phyloP scores from a whole-genome alignment of 306 rosid species.

The Chamaecrista fasciculata region DNA sequence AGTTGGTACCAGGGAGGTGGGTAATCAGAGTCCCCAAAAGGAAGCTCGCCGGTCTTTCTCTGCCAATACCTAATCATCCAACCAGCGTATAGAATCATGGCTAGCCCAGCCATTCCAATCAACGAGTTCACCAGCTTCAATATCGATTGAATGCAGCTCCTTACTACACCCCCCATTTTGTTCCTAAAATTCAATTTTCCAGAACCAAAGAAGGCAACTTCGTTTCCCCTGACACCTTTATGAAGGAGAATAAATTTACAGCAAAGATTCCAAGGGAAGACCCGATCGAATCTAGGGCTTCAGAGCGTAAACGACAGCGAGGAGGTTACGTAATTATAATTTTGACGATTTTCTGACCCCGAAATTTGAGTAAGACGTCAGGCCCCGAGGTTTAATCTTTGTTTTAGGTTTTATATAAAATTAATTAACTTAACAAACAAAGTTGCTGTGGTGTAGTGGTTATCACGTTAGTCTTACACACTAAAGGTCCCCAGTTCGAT shows the following conservation, averaged over 20 bases:
- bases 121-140: constrained; percentile 77
- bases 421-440: no score
- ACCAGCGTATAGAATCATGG: constrained; percentile 58
- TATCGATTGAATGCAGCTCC: constrained; percentile 71
- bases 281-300: constrained; percentile 38
- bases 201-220: background rate
- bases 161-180: constrained; percentile 47
- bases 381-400: background rate
- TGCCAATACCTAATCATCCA: constrained; percentile 87
- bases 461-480: constrained; percentile 97
- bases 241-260: background rate
- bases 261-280: constrained; percentile 15
- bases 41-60: constrained; percentile 48
- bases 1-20: constrained; percentile 60
- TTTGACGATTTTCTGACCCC: background rate
- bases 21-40: constrained; percentile 48
- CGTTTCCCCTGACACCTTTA: background rate
- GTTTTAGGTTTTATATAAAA: no score
- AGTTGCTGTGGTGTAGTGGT: constrained; percentile 98
- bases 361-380: background rate
- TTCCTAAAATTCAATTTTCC: constrained; percentile 13
- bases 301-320: background rate
- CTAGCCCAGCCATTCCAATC: constrained; percentile 72
- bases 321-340: background rate
- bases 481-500: constrained; percentile 95